Conservation (phyloP, 179 eudicot species). For the Spinacia oleracea region DNA sequence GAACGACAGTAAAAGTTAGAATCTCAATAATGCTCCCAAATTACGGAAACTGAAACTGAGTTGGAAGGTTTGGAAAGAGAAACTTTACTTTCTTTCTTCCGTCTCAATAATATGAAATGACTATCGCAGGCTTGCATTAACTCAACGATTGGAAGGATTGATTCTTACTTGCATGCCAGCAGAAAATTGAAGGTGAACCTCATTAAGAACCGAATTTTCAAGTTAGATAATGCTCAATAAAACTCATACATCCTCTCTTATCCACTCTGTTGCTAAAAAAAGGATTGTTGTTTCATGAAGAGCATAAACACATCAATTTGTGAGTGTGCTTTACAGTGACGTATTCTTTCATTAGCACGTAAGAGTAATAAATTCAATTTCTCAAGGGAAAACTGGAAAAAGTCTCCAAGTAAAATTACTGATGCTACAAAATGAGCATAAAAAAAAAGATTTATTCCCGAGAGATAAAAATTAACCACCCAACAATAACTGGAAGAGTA, state of each 20-base stretch:
- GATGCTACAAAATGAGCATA: neutral
- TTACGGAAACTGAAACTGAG: no score
- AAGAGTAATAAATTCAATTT: neutral
- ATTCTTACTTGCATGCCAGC: constrained; percentile 75
- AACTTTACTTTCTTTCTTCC: no score
- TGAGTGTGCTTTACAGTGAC: neutral
- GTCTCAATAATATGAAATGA: no score
- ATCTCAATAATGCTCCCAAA: no score
- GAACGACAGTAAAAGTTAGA: no score
- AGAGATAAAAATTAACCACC: no score
- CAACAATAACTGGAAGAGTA: neutral
- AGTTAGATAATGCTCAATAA: constrained; percentile 23
- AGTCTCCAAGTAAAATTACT: no score
- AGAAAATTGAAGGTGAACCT: constrained; percentile 62
- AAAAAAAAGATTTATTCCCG: no score
- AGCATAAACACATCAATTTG: neutral
- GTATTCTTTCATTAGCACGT: neutral
- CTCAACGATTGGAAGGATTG: no score
- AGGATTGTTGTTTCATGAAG: neutral
- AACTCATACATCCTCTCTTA: neutral
- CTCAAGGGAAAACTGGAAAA: no score
- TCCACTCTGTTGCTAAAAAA: neutral
- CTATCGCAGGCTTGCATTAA: no score
- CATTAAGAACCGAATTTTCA: constrained; percentile 55
- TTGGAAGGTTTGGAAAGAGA: no score